These are phyloP conservation scores for Aureobasidium sp. DNA, from an alignment of 2,329 filamentous ascomycete species.

Conservation along the genomic window DNA sequence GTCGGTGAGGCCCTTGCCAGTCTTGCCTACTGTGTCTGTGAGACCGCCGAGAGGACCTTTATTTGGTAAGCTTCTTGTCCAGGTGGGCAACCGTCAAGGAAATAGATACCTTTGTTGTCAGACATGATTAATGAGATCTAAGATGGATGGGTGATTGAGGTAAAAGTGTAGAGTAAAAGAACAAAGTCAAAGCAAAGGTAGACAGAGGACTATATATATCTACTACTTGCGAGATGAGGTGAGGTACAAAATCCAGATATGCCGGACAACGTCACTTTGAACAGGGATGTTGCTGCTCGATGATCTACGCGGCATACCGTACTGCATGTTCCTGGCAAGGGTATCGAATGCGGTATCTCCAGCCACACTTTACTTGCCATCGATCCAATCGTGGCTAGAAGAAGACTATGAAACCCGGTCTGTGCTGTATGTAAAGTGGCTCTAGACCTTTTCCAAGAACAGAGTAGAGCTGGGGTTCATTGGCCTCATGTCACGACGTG, in stretches of 20 bases:
- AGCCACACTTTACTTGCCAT: background rate
- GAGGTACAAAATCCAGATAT: background rate
- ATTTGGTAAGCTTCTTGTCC: no score
- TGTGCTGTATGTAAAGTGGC: no score
- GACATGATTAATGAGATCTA: no score
- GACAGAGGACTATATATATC: background rate
- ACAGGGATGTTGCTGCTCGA: background rate
- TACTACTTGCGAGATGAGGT: background rate
- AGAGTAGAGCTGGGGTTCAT: background rate
- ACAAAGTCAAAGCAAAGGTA: background rate
- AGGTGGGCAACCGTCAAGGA: background rate
- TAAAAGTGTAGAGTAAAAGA: background rate
- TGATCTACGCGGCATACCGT: background rate
- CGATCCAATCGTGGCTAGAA: background rate
- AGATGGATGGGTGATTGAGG: no score
- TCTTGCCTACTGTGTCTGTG: slow-evolving; percentile 30
- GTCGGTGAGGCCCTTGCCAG: slow-evolving; percentile 23
- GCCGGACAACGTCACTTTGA: background rate
- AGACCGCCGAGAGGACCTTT: slow-evolving; percentile 21
- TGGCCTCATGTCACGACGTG: background rate
- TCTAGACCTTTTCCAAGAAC: background rate
- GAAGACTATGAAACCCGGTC: background rate
- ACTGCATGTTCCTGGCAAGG: background rate
- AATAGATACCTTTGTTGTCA: background rate
- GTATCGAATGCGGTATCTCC: background rate